A percentile compares a stretch with the other conserved stretches of the same genome.
Evolutionary conservation across 164 flowering plant genomes (phyloP).

Genomic region (Brasenia schreberi): DNA sequence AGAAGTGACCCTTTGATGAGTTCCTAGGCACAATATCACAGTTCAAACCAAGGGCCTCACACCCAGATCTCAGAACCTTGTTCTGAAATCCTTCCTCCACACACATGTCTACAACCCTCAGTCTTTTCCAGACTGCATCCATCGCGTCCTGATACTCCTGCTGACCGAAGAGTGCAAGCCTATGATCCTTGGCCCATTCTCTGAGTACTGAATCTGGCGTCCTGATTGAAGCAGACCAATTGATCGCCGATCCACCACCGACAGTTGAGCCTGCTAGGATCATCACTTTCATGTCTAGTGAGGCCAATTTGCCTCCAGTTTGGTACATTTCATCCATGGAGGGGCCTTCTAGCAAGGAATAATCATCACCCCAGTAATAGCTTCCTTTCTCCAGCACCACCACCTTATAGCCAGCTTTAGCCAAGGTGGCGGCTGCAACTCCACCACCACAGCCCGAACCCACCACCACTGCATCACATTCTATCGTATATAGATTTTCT

Average conservation of each 20-base stretch:
- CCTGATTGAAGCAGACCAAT: conserved; percentile 66
- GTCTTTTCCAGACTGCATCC: conserved; percentile 45
- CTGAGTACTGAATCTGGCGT: conserved; percentile 36
- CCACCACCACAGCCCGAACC: conserved; percentile 76
- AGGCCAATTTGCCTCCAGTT: conserved; percentile 31
- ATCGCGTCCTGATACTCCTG: conserved; percentile 40
- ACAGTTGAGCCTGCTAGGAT: conserved; percentile 58
- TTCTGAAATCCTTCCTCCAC: conserved; percentile 53
- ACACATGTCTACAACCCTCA: conserved; percentile 48
- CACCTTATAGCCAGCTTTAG: conserved; percentile 44
- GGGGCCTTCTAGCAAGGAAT: conserved; percentile 55
- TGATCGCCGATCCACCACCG: conserved; percentile 68
- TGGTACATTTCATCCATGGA: conserved; percentile 41
- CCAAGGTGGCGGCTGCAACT: conserved; percentile 59
- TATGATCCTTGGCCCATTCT: conserved; percentile 41
- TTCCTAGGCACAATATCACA: conserved; percentile 48
- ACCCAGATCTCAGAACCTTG: conserved; percentile 48
- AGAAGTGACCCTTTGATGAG: conserved; percentile 44
- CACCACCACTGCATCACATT: conserved; percentile 51
- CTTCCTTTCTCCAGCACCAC: conserved; percentile 58
- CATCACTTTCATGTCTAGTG: conserved; percentile 19
- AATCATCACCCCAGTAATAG: conserved; percentile 37
- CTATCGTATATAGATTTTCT: conserved; percentile 19
- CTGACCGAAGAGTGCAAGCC: conserved; percentile 26
- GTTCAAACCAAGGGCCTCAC: conserved; percentile 42